Percentiles rank a stretch among this genome's conserved stretches.
Evolutionary conservation across 2,329 filamentous ascomycete species (phyloP).

Genomic region (Lecanicillium sp.): DNA sequence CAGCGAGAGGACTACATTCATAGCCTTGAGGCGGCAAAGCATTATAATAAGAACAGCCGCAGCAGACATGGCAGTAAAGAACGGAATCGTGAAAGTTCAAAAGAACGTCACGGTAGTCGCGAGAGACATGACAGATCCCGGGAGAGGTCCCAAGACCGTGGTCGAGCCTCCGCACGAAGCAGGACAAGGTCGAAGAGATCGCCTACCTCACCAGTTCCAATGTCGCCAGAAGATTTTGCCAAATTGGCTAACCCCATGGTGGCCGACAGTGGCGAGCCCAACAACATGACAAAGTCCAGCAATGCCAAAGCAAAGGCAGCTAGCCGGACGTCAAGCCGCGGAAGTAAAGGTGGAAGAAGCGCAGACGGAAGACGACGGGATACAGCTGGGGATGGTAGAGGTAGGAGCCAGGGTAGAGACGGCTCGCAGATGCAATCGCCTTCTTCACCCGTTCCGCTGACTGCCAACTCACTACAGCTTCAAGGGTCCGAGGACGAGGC

Average conservation of each 20-base stretch:
- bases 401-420: constrained; percentile 53
- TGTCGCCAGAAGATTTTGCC: constrained; percentile 82
- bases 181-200: constrained; percentile 73
- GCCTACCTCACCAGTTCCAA: constrained; percentile 84
- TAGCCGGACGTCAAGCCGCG: constrained; percentile 43
- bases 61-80: constrained; percentile 48
- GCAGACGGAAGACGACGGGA: constrained; percentile 33
- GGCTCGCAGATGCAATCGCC: constrained; percentile 61
- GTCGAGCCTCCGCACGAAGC: constrained; percentile 55
- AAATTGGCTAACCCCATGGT: constrained; percentile 45
- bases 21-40: constrained; percentile 70
- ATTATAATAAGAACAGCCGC: constrained; percentile 46
- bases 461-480: constrained; percentile 34
- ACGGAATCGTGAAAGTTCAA: constrained; percentile 31
- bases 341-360: constrained; percentile 34
- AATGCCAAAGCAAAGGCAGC: constrained; percentile 21
- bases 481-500: constrained; percentile 56
- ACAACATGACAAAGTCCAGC: constrained; percentile 35
- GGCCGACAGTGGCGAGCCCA: constrained; percentile 28
- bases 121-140: constrained; percentile 44
- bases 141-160: constrained; percentile 62
- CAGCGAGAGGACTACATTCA: constrained; percentile 74
- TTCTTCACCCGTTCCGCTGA: constrained; percentile 72
- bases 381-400: constrained; percentile 43
- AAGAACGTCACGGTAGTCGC: constrained; percentile 38